Percentiles rank a stretch among this genome's conserved stretches.
phyloP scores from a whole-genome alignment of 2,329 filamentous ascomycete species.

The Claviceps monticola region DNA sequence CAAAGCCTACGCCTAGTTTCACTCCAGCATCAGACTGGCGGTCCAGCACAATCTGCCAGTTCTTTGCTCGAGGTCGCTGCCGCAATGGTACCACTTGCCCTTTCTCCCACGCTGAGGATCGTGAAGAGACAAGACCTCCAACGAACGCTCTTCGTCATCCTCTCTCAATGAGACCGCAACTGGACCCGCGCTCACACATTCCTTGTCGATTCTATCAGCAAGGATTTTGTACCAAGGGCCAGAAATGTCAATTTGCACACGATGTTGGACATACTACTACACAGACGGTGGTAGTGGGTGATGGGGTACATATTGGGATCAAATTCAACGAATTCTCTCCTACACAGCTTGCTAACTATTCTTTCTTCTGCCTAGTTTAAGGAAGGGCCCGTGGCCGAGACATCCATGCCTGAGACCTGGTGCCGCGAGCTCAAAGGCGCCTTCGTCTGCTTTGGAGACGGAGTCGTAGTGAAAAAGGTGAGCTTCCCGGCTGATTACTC shows the following conservation, averaged over 20 bases:
- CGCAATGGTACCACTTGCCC: background rate
- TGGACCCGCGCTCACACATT: background rate
- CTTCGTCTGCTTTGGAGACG: slow-evolving; percentile 18
- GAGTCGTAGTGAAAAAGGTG: slow-evolving; percentile 15
- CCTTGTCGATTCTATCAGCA: background rate
- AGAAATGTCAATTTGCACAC: background rate
- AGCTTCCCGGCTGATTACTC: slow-evolving; percentile 22
- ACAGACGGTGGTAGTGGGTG: background rate
- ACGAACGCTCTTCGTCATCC: background rate
- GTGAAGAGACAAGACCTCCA: background rate
- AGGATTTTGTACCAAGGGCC: background rate
- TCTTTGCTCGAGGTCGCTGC: background rate
- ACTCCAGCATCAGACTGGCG: background rate
- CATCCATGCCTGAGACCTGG: background rate
- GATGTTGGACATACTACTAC: background rate
- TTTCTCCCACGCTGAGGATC: background rate
- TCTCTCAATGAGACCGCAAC: background rate
- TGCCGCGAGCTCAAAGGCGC: slow-evolving; percentile 10
- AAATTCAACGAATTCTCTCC: background rate
- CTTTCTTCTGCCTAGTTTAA: background rate
- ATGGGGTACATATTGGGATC: background rate
- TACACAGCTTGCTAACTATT: background rate
- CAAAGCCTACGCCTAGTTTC: background rate
- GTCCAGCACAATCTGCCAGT: background rate
- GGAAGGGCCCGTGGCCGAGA: background rate